phyloP scores from a whole-genome alignment of 208 protist genomes.

The Crithidia bombi region DNA sequence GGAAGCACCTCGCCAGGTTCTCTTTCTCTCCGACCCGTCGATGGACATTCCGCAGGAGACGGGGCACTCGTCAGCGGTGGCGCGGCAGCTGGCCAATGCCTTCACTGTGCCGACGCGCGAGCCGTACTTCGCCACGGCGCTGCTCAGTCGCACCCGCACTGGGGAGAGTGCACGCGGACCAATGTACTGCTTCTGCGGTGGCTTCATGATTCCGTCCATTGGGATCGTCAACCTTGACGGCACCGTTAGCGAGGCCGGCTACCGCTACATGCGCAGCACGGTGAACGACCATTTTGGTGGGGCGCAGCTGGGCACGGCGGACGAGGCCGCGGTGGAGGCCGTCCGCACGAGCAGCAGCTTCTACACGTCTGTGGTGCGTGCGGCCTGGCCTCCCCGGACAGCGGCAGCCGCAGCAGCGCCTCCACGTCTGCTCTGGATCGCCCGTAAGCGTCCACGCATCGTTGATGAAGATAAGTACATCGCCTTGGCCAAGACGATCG shows the following conservation, averaged over 20 bases:
- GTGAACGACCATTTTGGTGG: conserved; percentile 32
- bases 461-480: conserved; percentile 25
- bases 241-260: conserved; percentile 9
- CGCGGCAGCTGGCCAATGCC: conserved; percentile 33
- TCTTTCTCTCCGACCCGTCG: conserved; percentile 29
- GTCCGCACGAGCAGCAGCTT: conserved; percentile 5
- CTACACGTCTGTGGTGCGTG: conserved; percentile 9
- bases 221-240: conserved; percentile 1
- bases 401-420: not conserved
- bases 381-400: conserved; percentile 15
- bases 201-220: conserved; percentile 22
- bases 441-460: conserved; percentile 33
- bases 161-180: conserved; percentile 32
- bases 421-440: conserved; percentile 44
- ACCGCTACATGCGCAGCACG: conserved; percentile 17
- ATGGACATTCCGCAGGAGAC: conserved; percentile 21
- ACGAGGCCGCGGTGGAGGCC: not conserved
- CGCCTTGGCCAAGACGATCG: conserved; percentile 30
- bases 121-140: conserved; percentile 36
- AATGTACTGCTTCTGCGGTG: conserved; percentile 54
- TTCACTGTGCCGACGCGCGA: conserved; percentile 20
- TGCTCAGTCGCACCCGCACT: conserved; percentile 36
- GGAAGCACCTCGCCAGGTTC: conserved; percentile 19
- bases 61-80: conserved; percentile 20
- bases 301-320: conserved; percentile 11